phyloP scores from a whole-genome alignment of 208 protist genomes.

The Trichomonas gallinae region DNA sequence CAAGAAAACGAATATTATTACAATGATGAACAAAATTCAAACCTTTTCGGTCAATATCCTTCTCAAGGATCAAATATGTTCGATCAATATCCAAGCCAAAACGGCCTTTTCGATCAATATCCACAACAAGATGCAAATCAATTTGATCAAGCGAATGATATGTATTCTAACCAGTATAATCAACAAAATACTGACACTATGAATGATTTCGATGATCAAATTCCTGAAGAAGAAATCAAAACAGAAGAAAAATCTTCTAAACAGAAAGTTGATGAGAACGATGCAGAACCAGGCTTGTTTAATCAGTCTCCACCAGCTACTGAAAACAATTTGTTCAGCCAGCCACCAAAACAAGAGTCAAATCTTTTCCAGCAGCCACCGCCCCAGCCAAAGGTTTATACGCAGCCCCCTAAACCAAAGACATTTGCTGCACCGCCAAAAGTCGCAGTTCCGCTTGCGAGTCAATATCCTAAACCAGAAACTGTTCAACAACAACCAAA shows the following conservation, averaged over 20 bases:
- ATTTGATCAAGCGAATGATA: too few species aligned
- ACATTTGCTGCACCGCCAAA: neutral
- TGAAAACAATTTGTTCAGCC: neutral
- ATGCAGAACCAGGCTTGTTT: neutral
- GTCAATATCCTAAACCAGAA: neutral
- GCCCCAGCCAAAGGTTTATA: neutral
- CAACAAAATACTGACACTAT: neutral
- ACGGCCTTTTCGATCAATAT: too few species aligned
- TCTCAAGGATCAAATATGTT: too few species aligned
- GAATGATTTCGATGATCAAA: neutral
- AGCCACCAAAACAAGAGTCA: neutral
- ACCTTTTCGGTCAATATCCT: too few species aligned
- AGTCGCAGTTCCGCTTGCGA: neutral
- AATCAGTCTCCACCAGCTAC: neutral
- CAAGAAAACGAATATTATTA: too few species aligned
- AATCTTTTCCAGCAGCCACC: neutral
- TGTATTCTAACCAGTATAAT: neutral
- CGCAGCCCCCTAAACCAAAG: neutral
- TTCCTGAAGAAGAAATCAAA: neutral
- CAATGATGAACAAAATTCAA: too few species aligned
- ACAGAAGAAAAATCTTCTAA: neutral
- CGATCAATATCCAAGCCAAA: too few species aligned
- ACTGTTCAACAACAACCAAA: neutral
- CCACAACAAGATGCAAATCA: too few species aligned
- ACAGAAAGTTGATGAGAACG: neutral